Conservation (phyloP, 495 filamentous ascomycete species). For the Aspergillus bertholletiae region DNA sequence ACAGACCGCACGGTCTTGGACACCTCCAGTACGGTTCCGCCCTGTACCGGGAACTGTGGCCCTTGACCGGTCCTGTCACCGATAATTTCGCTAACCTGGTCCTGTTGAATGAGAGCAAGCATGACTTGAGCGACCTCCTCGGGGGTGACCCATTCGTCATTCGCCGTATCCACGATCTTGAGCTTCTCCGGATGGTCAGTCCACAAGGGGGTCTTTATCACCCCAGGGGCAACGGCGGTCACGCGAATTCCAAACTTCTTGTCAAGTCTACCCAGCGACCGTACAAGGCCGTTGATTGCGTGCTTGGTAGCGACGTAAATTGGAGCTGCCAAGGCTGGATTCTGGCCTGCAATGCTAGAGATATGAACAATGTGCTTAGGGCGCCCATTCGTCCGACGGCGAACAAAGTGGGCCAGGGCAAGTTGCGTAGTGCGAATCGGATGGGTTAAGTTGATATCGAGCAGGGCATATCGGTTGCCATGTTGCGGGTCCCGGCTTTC, state of each 20-base stretch:
- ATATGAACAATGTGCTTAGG: slow-evolving; percentile 57
- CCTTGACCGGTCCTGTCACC: slow-evolving; percentile 34
- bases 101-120: slow-evolving; percentile 55
- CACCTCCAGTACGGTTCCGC: slow-evolving; percentile 59
- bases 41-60: slow-evolving; percentile 30
- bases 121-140: slow-evolving; percentile 66
- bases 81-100: slow-evolving; percentile 39
- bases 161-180: slow-evolving; percentile 44
- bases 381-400: slow-evolving; percentile 25
- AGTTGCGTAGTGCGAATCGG: slow-evolving; percentile 66
- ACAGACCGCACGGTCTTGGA: slow-evolving; percentile 53
- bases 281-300: slow-evolving; percentile 59
- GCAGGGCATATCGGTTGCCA: slow-evolving; percentile 47
- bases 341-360: slow-evolving; percentile 61
- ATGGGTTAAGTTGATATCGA: slow-evolving; percentile 69
- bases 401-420: slow-evolving; percentile 56
- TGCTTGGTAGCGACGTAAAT: slow-evolving; percentile 63
- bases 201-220: slow-evolving; percentile 68
- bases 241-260: slow-evolving; percentile 54
- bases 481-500: slow-evolving; percentile 45
- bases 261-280: slow-evolving; percentile 49
- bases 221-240: slow-evolving; percentile 62
- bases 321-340: slow-evolving; percentile 41
- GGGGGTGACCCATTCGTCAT: slow-evolving; percentile 58
- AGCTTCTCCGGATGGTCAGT: slow-evolving; percentile 66